These are phyloP conservation scores for Cupressus sempervirens DNA, from an alignment of 75 land plant species.

Conservation along the genomic window DNA sequence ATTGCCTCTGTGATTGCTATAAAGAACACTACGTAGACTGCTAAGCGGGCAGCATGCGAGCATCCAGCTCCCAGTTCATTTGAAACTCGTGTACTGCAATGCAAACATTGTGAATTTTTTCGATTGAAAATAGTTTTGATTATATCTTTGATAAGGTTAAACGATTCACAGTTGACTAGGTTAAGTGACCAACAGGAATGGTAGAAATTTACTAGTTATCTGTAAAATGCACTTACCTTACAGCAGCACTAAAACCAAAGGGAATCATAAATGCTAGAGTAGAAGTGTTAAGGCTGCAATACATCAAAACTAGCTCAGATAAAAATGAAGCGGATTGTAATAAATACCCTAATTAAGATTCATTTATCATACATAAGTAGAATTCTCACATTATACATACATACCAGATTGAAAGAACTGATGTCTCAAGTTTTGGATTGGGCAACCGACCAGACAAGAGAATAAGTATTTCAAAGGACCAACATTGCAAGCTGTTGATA, in stretches of 20 bases:
- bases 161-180: no score
- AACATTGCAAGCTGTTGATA: slow-evolving; percentile 55
- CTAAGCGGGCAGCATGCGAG: slow-evolving; percentile 33
- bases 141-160: not conserved
- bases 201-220: no score
- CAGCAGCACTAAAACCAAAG: slow-evolving; percentile 21
- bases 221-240: no score
- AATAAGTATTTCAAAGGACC: slow-evolving; percentile 68
- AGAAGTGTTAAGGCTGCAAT: slow-evolving; percentile 35
- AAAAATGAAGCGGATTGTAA: no score
- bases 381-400: not conserved
- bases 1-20: slow-evolving; percentile 44
- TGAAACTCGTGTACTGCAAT: slow-evolving; percentile 62
- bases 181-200: no score
- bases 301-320: not conserved
- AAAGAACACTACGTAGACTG: slow-evolving; percentile 31
- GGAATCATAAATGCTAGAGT: slow-evolving; percentile 46
- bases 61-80: slow-evolving; percentile 37
- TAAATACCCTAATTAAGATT: no score
- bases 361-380: slow-evolving; percentile 18
- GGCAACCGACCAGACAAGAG: slow-evolving; percentile 65
- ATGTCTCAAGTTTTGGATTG: slow-evolving; percentile 65
- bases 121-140: no score
- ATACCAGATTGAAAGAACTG: slow-evolving; percentile 51
- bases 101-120: not conserved